Evolutionary conservation across 2,329 filamentous ascomycete genomes (phyloP).

Genomic region (Botrytis aclada): DNA sequence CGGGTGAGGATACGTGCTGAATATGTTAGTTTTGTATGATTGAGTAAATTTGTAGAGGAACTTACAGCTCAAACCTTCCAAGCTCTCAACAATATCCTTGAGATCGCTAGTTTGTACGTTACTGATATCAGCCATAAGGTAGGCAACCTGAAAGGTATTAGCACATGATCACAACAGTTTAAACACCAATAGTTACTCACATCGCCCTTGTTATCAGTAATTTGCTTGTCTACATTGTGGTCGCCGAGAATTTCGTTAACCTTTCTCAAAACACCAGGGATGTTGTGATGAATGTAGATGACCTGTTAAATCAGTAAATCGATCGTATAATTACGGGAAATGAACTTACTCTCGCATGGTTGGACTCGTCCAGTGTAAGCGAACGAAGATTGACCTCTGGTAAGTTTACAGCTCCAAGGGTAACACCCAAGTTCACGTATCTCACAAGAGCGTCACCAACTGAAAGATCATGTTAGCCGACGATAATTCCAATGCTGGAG

Average conservation of each 20-base stretch:
- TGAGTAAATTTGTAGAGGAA: neutral
- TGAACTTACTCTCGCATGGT: constrained; percentile 71
- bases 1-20: constrained; percentile 41
- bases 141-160: constrained; percentile 62
- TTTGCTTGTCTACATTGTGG: constrained; percentile 99
- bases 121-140: constrained; percentile 97
- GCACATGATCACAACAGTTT: constrained; percentile 3
- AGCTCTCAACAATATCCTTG: constrained; percentile 76
- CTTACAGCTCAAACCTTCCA: constrained; percentile 80
- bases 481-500: neutral
- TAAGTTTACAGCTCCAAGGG: constrained; percentile 89
- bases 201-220: constrained; percentile 91
- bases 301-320: constrained; percentile 49
- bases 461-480: constrained; percentile 33
- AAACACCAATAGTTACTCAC: constrained; percentile 46
- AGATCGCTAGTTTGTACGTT: constrained; percentile 77
- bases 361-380: constrained; percentile 83
- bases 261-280: constrained; percentile 89
- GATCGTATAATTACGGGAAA: neutral
- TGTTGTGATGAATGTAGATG: constrained; percentile 95
- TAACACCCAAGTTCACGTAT: constrained; percentile 95
- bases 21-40: constrained; percentile 13
- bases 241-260: constrained; percentile 93
- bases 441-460: constrained; percentile 83
- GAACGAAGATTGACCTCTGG: constrained; percentile 90